These are phyloP conservation scores for Fragaria ananassa DNA, from an alignment of 306 rosid species.

Conservation along the genomic window DNA sequence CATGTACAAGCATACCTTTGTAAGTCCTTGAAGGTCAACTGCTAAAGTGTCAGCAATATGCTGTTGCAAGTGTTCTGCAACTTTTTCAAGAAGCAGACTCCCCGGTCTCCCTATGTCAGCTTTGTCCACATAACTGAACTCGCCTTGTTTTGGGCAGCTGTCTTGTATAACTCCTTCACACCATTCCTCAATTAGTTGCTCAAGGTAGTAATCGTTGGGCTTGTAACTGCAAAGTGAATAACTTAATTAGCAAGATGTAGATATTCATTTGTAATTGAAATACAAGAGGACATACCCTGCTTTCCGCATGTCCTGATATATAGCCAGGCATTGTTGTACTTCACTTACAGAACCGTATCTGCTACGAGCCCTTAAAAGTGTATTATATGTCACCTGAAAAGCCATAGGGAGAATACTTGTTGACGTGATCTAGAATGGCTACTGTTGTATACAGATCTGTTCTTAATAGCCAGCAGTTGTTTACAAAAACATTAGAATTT, in stretches of 20 bases:
- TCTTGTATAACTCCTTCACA: slow-evolving; percentile 89
- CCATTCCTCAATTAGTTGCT: slow-evolving; percentile 84
- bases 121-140: slow-evolving; percentile 40
- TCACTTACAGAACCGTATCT: slow-evolving; percentile 73
- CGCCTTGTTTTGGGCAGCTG: slow-evolving; percentile 43
- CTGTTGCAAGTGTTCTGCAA: slow-evolving; percentile 75
- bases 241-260: slow-evolving; percentile 11
- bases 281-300: slow-evolving; percentile 59
- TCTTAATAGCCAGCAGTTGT: background rate
- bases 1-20: slow-evolving; percentile 48
- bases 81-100: slow-evolving; percentile 79
- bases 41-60: slow-evolving; percentile 65
- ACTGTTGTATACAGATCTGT: background rate
- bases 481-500: background rate
- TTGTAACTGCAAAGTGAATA: slow-evolving; percentile 54
- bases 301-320: slow-evolving; percentile 89
- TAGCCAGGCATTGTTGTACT: slow-evolving; percentile 78
- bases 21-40: slow-evolving; percentile 81
- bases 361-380: slow-evolving; percentile 73
- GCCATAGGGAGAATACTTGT: slow-evolving; percentile 1
- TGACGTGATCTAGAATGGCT: background rate
- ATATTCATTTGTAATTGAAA: slow-evolving; percentile 2
- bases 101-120: slow-evolving; percentile 49
- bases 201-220: slow-evolving; percentile 72
- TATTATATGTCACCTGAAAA: slow-evolving; percentile 78